These are phyloP conservation scores for Globisporangium alternatum DNA, from an alignment of 352 stramenopile genomes.

Conservation along the genomic window DNA sequence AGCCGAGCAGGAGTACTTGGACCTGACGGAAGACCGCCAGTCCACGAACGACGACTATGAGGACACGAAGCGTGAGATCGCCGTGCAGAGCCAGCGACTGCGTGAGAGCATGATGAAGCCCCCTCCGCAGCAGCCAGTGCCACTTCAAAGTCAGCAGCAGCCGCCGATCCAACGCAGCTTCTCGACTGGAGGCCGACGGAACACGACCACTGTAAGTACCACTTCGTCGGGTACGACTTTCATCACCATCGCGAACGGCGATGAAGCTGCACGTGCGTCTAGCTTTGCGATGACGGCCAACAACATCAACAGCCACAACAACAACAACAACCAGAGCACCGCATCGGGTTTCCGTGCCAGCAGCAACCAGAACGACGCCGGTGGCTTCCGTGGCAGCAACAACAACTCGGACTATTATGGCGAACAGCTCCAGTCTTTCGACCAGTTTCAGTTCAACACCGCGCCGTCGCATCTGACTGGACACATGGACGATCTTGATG, in stretches of 20 bases:
- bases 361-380: neutral
- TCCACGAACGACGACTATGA: slow-evolving; percentile 66
- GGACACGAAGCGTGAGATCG: slow-evolving; percentile 69
- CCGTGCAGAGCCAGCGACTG: slow-evolving; percentile 70
- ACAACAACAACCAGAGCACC: neutral
- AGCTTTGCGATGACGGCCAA: neutral
- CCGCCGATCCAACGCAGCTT: slow-evolving; percentile 8
- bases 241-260: slow-evolving; percentile 15
- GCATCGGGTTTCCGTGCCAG: neutral
- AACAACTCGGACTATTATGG: slow-evolving; percentile 14
- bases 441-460: slow-evolving; percentile 18
- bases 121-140: slow-evolving; percentile 5
- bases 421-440: slow-evolving; percentile 16
- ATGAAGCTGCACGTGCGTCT: neutral
- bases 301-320: slow-evolving; percentile 1
- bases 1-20: slow-evolving; percentile 69
- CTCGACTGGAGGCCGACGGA: neutral
- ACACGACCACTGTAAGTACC: slow-evolving; percentile 17
- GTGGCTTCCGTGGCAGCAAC: slow-evolving; percentile 10
- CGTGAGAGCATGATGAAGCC: slow-evolving; percentile 65
- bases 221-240: slow-evolving; percentile 13
- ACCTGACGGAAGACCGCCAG: slow-evolving; percentile 56
- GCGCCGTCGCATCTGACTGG: slow-evolving; percentile 5
- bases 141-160: neutral
- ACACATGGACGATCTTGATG: slow-evolving; percentile 10